Conservation (phyloP, 2,329 filamentous ascomycete species). For the Colletotrichum costaricense region DNA sequence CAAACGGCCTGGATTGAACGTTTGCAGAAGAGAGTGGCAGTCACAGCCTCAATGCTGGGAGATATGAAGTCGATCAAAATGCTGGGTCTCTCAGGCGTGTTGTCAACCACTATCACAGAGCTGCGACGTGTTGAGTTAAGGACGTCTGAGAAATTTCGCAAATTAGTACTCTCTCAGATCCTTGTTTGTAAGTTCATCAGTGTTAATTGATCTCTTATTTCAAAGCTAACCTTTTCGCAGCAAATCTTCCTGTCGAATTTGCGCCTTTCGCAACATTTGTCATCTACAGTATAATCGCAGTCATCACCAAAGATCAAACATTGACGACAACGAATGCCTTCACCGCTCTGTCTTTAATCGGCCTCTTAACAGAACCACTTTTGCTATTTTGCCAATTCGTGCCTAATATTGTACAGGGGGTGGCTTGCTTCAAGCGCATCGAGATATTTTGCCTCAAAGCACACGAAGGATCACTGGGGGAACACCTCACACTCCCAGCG, state of each 20-base stretch:
- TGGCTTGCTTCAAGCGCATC: slow-evolving; percentile 11
- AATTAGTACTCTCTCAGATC: slow-evolving; percentile 33
- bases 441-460: not conserved
- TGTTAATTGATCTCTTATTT: slow-evolving; percentile 10
- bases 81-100: slow-evolving; percentile 55
- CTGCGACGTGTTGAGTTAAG: slow-evolving; percentile 37
- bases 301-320: slow-evolving; percentile 29
- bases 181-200: slow-evolving; percentile 25
- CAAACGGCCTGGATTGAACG: slow-evolving; percentile 61
- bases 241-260: slow-evolving; percentile 6
- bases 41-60: slow-evolving; percentile 57
- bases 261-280: slow-evolving; percentile 36
- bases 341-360: slow-evolving; percentile 37
- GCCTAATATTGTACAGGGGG: slow-evolving; percentile 2
- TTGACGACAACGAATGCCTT: slow-evolving; percentile 33
- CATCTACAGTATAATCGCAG: slow-evolving; percentile 12
- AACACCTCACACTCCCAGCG: not conserved
- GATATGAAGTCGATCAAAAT: slow-evolving; percentile 65
- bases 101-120: slow-evolving; percentile 37
- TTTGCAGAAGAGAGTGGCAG: slow-evolving; percentile 58
- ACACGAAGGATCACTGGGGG: not conserved
- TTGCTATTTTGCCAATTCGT: slow-evolving; percentile 2
- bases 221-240: slow-evolving; percentile 3
- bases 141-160: slow-evolving; percentile 38
- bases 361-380: slow-evolving; percentile 37